Conservation (phyloP, 2,329 filamentous ascomycete genomes). For the Sporothrix schenckii region DNA sequence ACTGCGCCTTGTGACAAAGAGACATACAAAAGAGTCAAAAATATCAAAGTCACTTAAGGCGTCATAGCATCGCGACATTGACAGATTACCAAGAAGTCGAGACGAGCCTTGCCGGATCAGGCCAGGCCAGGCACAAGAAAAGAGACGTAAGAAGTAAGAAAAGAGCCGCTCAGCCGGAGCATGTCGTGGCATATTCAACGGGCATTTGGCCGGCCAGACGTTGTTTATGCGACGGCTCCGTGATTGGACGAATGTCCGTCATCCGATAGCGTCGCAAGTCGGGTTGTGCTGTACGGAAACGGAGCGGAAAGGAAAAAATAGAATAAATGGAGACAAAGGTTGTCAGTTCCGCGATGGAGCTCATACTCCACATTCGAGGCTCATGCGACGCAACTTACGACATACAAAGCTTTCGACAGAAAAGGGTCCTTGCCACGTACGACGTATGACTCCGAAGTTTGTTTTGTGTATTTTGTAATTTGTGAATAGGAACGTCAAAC, state of each 20-base stretch:
- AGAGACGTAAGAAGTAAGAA: not conserved
- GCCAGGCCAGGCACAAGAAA: not conserved
- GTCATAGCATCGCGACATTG: slow-evolving; percentile 10
- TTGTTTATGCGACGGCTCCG: not conserved
- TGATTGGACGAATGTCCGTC: slow-evolving; percentile 11
- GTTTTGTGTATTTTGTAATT: too few species aligned
- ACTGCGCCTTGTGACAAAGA: slow-evolving; percentile 1
- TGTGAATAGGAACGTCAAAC: too few species aligned
- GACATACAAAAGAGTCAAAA: not conserved
- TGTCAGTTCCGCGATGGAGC: not conserved
- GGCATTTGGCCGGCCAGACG: not conserved
- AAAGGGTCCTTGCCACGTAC: too few species aligned
- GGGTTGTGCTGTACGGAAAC: not conserved
- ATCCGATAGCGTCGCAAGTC: not conserved
- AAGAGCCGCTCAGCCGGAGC: not conserved
- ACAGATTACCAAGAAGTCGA: not conserved
- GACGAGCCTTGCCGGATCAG: not conserved
- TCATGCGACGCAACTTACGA: too few species aligned
- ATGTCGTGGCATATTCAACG: not conserved
- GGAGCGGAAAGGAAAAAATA: not conserved
- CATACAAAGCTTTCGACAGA: too few species aligned
- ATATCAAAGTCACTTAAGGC: not conserved
- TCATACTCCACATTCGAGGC: not conserved
- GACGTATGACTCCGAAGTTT: too few species aligned
- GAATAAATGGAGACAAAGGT: not conserved